phyloP scores from a whole-genome alignment of 805 yeast genomes.

The Hanseniaspora guilliermondii region DNA sequence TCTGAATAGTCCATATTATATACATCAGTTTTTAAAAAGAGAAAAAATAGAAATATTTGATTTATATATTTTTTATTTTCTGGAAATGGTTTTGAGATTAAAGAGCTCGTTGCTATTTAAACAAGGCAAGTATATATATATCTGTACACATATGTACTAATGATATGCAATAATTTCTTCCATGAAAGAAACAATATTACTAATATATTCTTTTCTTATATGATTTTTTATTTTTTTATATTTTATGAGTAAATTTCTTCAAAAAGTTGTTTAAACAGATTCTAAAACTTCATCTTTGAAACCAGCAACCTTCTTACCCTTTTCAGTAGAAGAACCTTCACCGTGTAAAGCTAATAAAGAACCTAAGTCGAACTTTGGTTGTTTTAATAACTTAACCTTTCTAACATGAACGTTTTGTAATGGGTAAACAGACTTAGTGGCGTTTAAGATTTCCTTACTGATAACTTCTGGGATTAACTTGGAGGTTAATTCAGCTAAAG shows the following conservation, averaged over 20 bases:
- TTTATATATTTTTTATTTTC: conserved; percentile 1
- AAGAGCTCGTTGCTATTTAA: conserved; percentile 4
- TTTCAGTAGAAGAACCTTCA: conserved; percentile 78
- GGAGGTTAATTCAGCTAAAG: conserved; percentile 91
- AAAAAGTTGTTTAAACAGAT: conserved; percentile 54
- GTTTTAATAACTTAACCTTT: conserved; percentile 96
- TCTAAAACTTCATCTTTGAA: conserved; percentile 98
- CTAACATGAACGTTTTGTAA: conserved; percentile 97
- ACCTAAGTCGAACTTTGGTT: conserved; percentile 97
- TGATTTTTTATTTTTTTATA: background rate
- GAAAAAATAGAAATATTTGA: background rate
- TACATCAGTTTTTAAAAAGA: too few species aligned
- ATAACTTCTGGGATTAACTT: conserved; percentile 97
- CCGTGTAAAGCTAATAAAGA: conserved; percentile 94
- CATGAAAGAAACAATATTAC: background rate
- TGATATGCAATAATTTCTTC: background rate
- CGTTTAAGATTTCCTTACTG: conserved; percentile 96
- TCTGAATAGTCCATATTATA: too few species aligned
- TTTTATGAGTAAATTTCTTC: background rate
- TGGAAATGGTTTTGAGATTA: conserved; percentile 5
- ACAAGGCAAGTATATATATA: conserved; percentile 7
- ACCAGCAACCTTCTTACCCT: conserved; percentile 94
- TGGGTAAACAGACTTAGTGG: conserved; percentile 90
- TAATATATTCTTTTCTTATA: background rate
- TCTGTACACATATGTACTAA: background rate